A percentile compares a stretch with the other conserved stretches of the same genome.
phyloP scores from a whole-genome alignment of 2,329 filamentous ascomycete species.

The Talaromyces funiculosus region DNA sequence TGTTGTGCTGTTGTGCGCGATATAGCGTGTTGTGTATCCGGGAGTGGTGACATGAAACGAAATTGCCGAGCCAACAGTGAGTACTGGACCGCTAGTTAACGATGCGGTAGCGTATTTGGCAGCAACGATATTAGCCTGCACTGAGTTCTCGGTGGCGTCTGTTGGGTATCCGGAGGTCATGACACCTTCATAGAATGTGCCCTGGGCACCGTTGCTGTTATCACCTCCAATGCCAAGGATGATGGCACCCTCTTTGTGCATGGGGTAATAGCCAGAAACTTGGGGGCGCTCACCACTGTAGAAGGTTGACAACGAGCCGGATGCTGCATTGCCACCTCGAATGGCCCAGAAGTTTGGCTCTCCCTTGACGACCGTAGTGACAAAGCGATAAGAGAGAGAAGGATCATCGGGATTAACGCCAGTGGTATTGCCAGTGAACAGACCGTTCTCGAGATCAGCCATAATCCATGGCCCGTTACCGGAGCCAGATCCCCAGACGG shows the following conservation, averaged over 20 bases:
- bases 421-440: conserved; percentile 1
- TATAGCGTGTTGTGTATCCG: conserved; percentile 6
- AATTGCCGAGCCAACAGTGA: conserved; percentile 1
- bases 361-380: conserved; percentile 8
- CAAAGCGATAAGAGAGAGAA: conserved; percentile 5
- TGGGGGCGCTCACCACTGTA: conserved; percentile 7
- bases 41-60: conserved; percentile 7
- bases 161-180: conserved; percentile 11
- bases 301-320: conserved; percentile 4
- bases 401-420: conserved; percentile 1
- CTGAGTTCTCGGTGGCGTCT: conserved; percentile 4
- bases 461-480: conserved; percentile 11
- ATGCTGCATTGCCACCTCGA: conserved; percentile 8
- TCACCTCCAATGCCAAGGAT: conserved; percentile 11
- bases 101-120: conserved; percentile 6
- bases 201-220: conserved; percentile 11
- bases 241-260: conserved; percentile 12
- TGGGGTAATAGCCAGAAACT: conserved; percentile 6
- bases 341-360: conserved; percentile 6
- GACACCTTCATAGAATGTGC: conserved; percentile 11
- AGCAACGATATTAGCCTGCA: conserved; percentile 11
- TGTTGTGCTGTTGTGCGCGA: conserved; percentile 7
- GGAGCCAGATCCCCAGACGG: conserved; percentile 3
- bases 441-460: conserved; percentile 11
- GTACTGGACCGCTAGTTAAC: conserved; percentile 6